Percentiles rank a stretch among this genome's conserved stretches.
These are phyloP conservation scores for Harringtonia aguacate DNA, from an alignment of 2,329 filamentous ascomycete species.

Conservation along the genomic window DNA sequence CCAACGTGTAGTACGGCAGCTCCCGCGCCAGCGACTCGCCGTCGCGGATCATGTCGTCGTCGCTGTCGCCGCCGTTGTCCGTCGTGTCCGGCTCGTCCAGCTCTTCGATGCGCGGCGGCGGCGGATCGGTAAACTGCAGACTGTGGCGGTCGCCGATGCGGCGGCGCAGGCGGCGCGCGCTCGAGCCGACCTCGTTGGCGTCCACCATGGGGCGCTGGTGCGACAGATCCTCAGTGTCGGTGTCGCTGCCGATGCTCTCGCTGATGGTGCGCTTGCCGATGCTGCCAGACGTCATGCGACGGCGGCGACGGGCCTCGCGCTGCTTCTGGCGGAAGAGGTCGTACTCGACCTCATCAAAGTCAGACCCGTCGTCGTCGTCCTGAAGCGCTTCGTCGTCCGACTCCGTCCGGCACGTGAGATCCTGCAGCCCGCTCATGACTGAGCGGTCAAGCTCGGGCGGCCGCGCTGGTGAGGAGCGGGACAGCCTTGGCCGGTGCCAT, in stretches of 20 bases:
- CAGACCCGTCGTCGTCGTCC: constrained; percentile 22
- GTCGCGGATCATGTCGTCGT: constrained; percentile 16
- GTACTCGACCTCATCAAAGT: constrained; percentile 25
- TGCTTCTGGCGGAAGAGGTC: constrained; percentile 25
- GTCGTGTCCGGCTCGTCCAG: constrained; percentile 40
- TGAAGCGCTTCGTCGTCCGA: constrained; percentile 8
- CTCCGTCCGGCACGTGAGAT: constrained; percentile 30
- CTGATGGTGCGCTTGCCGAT: constrained; percentile 44
- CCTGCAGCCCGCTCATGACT: constrained; percentile 32
- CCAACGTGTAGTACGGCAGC: constrained; percentile 37
- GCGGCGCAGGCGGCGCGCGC: constrained; percentile 35
- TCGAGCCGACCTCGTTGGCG: constrained; percentile 31
- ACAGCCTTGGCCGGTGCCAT: neutral
- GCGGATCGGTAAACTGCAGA: constrained; percentile 38
- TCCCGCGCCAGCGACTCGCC: constrained; percentile 34
- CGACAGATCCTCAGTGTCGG: constrained; percentile 27
- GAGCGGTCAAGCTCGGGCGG: constrained; percentile 26
- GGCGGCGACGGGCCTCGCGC: constrained; percentile 30
- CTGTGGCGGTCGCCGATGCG: constrained; percentile 34
- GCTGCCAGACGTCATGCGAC: constrained; percentile 39
- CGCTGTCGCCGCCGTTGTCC: constrained; percentile 15
- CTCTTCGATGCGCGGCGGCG: constrained; percentile 40
- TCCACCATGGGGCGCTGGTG: constrained; percentile 23
- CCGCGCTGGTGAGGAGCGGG: constrained; percentile 6
- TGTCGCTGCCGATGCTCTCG: constrained; percentile 38